Base-by-base conservation (phyloP, 495 filamentous ascomycete species). In the Terfezia boudieri region DNA sequence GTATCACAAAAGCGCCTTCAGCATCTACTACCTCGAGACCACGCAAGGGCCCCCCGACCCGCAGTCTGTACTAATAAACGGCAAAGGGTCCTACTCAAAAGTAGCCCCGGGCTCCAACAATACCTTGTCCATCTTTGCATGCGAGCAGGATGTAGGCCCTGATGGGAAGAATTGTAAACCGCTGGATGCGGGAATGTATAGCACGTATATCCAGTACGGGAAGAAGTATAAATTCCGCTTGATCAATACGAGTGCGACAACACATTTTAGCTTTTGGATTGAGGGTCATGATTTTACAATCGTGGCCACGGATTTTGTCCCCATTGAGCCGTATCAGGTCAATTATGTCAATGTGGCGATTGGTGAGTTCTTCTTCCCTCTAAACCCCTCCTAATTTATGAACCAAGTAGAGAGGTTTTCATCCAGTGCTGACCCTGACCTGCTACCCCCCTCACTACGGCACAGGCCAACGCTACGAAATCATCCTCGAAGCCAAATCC, bases 381-480 rank as follows among this genome's bases (percentile, higher is more conserved):
- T 4, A 20, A 20, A 20, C 20, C 20, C 20, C 20, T 20, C 20
- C 20, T 1, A 20, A 20, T 20, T 1, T 20, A 20, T 2, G 20
- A 1, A 20, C 2, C 20, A 20, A 20, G 20, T 20, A 20, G 20
- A 0, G 20, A 20, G 20, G 20, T 20, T 20, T 20, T 20, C 20
- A 20, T 20, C 20, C 2, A 20, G 20, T 0, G 20, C 20, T 20
- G 20, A 20, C 2, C 0, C 20, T 20, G 20, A 20, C 20, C 20
- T 20, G 20, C 20, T 20, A 2, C 20, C 20, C 20, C 20, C 20
- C 20, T 20, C 20, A 20, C 20, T 20, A 32, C 2, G 23, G 41
- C 16, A 4, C 52, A 71, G 71, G 76, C 12, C 80, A 86, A 67
- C 73, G 83, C 36, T 81, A 81, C 65, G 76, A 84, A 58, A 70